phyloP scores from a whole-genome alignment of 73 alveolate genomes.

The Paramecium octaurelia region DNA sequence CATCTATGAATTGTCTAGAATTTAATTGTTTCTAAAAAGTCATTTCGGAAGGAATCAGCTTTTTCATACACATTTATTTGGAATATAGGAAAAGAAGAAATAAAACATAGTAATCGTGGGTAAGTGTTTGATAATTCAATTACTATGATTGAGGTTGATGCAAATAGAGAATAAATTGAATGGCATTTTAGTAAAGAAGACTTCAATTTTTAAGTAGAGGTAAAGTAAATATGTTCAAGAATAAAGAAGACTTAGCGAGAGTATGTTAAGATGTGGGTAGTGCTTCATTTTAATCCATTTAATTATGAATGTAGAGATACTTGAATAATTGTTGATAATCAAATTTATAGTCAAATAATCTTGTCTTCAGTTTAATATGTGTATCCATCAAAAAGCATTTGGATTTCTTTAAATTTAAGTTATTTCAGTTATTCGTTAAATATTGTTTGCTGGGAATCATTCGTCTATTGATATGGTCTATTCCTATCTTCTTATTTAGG shows the following conservation, averaged over 20 bases:
- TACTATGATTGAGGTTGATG: neutral
- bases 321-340: neutral
- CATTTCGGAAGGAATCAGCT: neutral
- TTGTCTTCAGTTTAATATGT: neutral
- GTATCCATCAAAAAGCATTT: constrained; percentile 30
- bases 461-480: neutral
- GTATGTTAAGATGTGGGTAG: neutral
- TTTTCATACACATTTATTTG: neutral
- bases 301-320: neutral
- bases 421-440: neutral
- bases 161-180: neutral
- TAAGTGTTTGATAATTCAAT: neutral
- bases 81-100: neutral
- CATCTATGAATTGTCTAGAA: neutral
- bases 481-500: neutral
- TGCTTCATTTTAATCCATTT: neutral
- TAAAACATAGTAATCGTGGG: neutral
- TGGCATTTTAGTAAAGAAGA: neutral
- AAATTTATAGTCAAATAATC: neutral
- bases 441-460: neutral
- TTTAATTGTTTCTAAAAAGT: neutral
- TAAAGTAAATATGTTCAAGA: neutral
- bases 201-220: neutral
- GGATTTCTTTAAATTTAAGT: neutral
- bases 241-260: neutral